Conservation (phyloP, 1,139 yeast genomes). For the Blastobotrys arbuscula region DNA sequence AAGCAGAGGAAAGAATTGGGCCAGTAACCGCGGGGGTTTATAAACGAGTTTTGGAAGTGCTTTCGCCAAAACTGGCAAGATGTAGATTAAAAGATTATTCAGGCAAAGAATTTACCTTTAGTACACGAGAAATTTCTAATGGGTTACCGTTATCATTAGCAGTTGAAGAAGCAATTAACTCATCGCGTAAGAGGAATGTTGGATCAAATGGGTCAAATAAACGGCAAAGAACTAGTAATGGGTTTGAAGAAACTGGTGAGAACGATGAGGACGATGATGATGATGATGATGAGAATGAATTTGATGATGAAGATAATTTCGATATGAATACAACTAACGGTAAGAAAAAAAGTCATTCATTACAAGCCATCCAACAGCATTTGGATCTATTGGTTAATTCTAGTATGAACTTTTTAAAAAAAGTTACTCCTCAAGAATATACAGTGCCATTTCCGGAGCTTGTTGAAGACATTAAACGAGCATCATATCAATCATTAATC, state of each 20-base stretch:
- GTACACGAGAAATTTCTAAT: constrained; percentile 32
- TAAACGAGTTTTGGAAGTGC: constrained; percentile 47
- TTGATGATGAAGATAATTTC: constrained; percentile 42
- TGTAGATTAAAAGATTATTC: constrained; percentile 28
- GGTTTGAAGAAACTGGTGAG: constrained; percentile 26
- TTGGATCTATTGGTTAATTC: constrained; percentile 34
- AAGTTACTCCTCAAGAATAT: constrained; percentile 40
- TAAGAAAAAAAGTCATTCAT: constrained; percentile 9
- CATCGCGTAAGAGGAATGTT: constrained; percentile 7
- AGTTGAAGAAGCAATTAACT: constrained; percentile 24
- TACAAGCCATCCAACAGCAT: constrained; percentile 26
- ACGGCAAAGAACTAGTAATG: constrained; percentile 22
- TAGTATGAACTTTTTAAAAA: constrained; percentile 29
- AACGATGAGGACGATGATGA: constrained; percentile 39
- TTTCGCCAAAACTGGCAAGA: constrained; percentile 42
- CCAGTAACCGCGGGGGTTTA: constrained; percentile 61
- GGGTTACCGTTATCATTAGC: constrained; percentile 28
- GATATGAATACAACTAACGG: constrained; percentile 10
- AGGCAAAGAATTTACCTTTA: constrained; percentile 28
- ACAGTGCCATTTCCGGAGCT: constrained; percentile 35
- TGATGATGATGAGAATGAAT: constrained; percentile 41
- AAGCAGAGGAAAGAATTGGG: constrained; percentile 69
- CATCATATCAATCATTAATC: constrained; percentile 56
- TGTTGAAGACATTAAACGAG: constrained; percentile 42
- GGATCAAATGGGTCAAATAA: constrained; percentile 8